phyloP scores from a whole-genome alignment of 345 rosid species.

The Camelina sativa region DNA sequence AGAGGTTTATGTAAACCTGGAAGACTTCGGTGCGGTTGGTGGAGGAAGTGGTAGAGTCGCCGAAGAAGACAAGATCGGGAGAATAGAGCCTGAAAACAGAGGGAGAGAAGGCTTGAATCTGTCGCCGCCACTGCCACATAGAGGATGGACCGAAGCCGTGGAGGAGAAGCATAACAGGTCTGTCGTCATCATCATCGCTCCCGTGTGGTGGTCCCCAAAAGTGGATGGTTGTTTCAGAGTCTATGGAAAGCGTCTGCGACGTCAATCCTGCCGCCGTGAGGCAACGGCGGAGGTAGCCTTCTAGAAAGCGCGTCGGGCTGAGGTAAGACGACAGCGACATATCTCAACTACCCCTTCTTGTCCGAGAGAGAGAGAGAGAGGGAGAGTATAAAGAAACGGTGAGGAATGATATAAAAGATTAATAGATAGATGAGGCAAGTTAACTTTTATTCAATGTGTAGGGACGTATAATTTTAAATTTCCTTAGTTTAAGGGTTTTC shows the following conservation, averaged over 20 bases:
- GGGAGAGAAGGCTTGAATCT: constrained; percentile 67
- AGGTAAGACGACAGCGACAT: constrained; percentile 52
- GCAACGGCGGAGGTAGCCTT: constrained; percentile 73
- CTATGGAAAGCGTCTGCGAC: constrained; percentile 50
- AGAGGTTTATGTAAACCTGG: constrained; percentile 22
- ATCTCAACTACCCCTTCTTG: constrained; percentile 38
- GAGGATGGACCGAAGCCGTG: constrained; percentile 90
- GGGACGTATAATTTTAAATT: constrained; percentile 5
- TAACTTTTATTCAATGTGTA: background rate
- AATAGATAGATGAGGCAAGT: background rate
- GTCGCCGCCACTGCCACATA: constrained; percentile 83
- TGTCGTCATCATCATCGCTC: constrained; percentile 18
- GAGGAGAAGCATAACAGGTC: constrained; percentile 63
- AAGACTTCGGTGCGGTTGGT: constrained; percentile 71
- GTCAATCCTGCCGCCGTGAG: constrained; percentile 67
- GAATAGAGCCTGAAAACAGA: constrained; percentile 60
- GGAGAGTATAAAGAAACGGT: background rate
- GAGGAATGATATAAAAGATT: background rate
- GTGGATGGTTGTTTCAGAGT: constrained; percentile 62
- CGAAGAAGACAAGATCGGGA: constrained; percentile 85
- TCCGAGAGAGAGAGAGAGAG: constrained; percentile 15
- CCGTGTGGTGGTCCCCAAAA: constrained; percentile 67
- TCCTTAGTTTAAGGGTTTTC: background rate
- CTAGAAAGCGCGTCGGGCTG: constrained; percentile 66
- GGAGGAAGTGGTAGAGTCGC: constrained; percentile 62